Evolutionary conservation across 495 filamentous ascomycete species (phyloP), one percentile per base, ranked within the genome.

Genomic region (Penicillium ochrochloron): DNA sequence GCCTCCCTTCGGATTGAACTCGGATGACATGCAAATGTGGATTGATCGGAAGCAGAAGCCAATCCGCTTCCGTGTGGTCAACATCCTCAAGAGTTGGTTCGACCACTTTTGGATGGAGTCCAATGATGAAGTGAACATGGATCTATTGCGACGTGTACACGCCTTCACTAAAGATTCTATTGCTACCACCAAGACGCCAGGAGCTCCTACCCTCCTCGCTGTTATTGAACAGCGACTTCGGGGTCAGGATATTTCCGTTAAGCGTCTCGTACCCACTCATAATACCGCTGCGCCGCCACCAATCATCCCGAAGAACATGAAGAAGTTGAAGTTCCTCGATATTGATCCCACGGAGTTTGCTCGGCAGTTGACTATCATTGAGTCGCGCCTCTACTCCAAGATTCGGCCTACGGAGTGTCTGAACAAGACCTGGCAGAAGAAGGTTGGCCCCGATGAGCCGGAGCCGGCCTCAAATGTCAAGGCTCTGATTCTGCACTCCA

Each of bases 51-150:
- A 99, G 79, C 96, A 97, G 76, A 96, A 94, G 69, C 89, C 91
- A 6, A 97, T 98, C 65, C 86, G 96, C 46, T 94, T 99, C 83
- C 86, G 95, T 50, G 92, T 99, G 10, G 93, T 99, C 68, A 98
- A 97, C 73, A 97, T 97, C 60, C 79, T 98, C 65, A 98, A 97
- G 82, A 96, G 87, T 74, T 99, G 95, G 95, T 93, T 99, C 68
- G 94, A 98, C 70, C 92, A 88, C 62, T 97, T 93, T 75, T 99
- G 95, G 95, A 97, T 98, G 95, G 95, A 99, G 73, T 88, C 91
- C 25, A 86, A 88, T 48, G 94, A 89, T 71, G 91, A 95, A 42
- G 86, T 88, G 27, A 92, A 90, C 42, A 91, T 89, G 78, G 85
- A 93, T 68, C 82, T 99, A 31, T 90, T 98, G 55, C 89, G 91